A percentile compares a stretch with the other conserved stretches of the same genome.
These are phyloP conservation scores for Onygenales sp. DNA, from an alignment of 2,329 filamentous ascomycete species.

Conservation along the genomic window DNA sequence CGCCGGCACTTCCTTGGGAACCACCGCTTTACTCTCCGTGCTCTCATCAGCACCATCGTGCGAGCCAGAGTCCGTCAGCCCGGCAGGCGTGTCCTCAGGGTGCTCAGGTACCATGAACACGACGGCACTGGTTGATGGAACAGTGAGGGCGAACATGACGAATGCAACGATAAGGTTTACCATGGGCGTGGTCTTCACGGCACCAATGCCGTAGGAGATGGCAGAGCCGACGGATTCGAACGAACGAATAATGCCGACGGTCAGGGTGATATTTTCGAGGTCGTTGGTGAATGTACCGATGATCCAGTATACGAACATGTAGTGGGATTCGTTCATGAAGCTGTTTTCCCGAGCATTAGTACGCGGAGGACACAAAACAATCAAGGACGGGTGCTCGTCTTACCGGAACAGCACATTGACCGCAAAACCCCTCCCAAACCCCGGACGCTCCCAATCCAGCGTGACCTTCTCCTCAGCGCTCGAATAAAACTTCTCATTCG, in stretches of 20 bases:
- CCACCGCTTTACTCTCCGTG: background rate
- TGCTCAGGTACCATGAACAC: conserved; percentile 8
- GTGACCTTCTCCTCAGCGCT: conserved; percentile 27
- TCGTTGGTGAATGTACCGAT: conserved; percentile 43
- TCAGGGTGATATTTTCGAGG: conserved; percentile 42
- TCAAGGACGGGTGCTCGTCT: conserved; percentile 1
- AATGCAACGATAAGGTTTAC: conserved; percentile 41
- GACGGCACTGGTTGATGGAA: conserved; percentile 1
- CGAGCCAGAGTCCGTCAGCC: background rate
- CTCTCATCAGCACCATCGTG: background rate
- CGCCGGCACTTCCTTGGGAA: too few relatives aligned
- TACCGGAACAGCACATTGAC: conserved; percentile 39
- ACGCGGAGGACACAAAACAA: too few relatives aligned
- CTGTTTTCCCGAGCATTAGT: background rate
- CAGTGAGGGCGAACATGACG: conserved; percentile 36
- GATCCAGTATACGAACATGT: conserved; percentile 44
- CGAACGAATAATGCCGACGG: conserved; percentile 39
- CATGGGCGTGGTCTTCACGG: conserved; percentile 37
- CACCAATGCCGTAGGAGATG: conserved; percentile 40
- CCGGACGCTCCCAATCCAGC: conserved; percentile 37
- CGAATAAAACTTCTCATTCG: conserved; percentile 38
- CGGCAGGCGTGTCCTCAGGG: background rate
- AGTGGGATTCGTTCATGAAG: conserved; percentile 43
- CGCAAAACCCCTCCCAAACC: conserved; percentile 40
- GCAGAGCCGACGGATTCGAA: conserved; percentile 42